Percentiles rank a stretch among this genome's conserved stretches.
Evolutionary conservation across 176 grass and related monocot species (phyloP).

Genomic region (Urochloa ruziziensis): DNA sequence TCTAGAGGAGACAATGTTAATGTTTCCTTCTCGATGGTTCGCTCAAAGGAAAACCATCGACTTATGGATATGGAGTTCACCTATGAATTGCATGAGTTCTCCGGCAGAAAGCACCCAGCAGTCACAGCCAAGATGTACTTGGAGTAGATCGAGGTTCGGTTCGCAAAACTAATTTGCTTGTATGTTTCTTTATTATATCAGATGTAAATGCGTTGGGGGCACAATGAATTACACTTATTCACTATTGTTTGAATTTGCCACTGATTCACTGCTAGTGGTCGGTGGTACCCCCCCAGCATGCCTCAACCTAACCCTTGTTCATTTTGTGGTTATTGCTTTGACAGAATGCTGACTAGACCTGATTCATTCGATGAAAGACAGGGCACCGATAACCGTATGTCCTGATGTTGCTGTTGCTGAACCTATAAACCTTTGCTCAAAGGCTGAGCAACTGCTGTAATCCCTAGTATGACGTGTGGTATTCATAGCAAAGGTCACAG

Average conservation of each 20-base stretch:
- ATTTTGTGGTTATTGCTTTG: not conserved
- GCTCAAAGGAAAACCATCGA: constrained; percentile 92
- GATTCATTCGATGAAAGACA: not conserved
- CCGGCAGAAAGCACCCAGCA: constrained; percentile 60
- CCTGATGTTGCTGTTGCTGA: not conserved
- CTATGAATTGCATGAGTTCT: constrained; percentile 68
- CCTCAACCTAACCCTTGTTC: not conserved
- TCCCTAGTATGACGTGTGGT: not conserved
- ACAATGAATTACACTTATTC: not conserved
- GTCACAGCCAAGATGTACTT: constrained; percentile 64
- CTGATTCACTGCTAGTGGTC: not conserved
- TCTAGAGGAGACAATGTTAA: constrained; percentile 69
- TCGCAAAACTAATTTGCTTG: not conserved
- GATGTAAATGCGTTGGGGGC: not conserved
- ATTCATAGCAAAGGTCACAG: constrained; percentile 14
- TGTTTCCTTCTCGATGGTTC: constrained; percentile 80
- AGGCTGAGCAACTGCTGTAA: not conserved
- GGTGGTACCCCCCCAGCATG: not conserved
- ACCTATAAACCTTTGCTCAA: not conserved
- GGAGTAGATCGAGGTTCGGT: constrained; percentile 60
- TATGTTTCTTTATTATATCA: not conserved
- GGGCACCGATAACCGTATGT: not conserved
- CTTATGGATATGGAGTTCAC: constrained; percentile 91
- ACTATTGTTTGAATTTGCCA: not conserved
- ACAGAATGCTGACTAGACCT: constrained; percentile 22